Conservation (phyloP, 768 basidiomycete genomes). For the Tricholoma hemisulphureum region DNA sequence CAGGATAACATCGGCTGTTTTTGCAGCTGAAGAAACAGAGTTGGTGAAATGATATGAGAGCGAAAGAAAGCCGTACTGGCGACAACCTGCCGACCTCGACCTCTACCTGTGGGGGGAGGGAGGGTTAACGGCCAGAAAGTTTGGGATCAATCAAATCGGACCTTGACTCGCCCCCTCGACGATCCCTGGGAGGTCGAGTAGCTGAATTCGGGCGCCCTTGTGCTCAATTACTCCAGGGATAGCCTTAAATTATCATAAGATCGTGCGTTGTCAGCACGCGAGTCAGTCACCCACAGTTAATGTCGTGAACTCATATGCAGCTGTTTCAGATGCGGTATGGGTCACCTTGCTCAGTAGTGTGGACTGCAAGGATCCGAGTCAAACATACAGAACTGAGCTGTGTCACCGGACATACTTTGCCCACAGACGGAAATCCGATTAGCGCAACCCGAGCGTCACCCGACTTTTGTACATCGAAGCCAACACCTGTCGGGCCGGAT, state of each 20-base stretch:
- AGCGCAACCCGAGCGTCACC: conserved; percentile 90
- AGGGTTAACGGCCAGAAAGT: background rate
- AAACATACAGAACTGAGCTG: background rate
- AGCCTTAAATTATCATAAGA: conserved; percentile 48
- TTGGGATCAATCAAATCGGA: conserved; percentile 3
- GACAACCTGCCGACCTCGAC: conserved; percentile 94
- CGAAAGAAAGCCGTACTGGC: conserved; percentile 53
- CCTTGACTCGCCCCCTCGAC: conserved; percentile 91
- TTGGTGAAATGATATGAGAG: conserved; percentile 4
- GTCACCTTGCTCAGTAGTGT: conserved; percentile 91
- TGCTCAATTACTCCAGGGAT: conserved; percentile 98
- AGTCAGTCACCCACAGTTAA: conserved; percentile 55
- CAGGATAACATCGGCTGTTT: conserved; percentile 91
- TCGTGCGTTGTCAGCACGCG: background rate
- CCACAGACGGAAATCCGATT: conserved; percentile 96
- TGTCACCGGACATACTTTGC: conserved; percentile 52
- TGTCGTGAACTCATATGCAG: conserved; percentile 95
- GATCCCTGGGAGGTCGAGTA: conserved; percentile 94
- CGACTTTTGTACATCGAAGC: conserved; percentile 80
- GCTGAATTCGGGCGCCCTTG: conserved; percentile 87
- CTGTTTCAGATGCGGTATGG: conserved; percentile 83
- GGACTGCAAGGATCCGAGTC: conserved; percentile 47
- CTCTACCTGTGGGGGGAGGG: conserved; percentile 51
- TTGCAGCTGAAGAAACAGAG: conserved; percentile 50
- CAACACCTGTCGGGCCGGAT: conserved; percentile 74